Conservation (phyloP, 2,329 filamentous ascomycete species). For the Colletotrichum musicola region DNA sequence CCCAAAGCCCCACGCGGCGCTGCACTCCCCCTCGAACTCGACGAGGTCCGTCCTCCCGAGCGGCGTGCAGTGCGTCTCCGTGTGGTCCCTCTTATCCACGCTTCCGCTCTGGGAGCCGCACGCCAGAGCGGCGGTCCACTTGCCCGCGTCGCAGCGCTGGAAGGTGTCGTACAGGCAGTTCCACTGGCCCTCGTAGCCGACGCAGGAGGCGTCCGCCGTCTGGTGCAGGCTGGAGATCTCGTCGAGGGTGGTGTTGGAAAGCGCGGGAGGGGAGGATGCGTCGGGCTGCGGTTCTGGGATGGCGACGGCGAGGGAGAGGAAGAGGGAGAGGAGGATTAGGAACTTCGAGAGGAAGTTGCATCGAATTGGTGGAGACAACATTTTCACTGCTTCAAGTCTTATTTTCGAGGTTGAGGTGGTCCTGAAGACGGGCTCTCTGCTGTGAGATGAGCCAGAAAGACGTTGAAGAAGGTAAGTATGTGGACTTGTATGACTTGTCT, state of each 20-base stretch:
- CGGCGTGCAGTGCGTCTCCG: constrained; percentile 17
- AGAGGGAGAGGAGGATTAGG: constrained; percentile 8
- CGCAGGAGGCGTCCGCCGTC: constrained; percentile 54
- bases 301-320: constrained; percentile 31
- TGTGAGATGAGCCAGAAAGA: neutral
- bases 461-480: neutral
- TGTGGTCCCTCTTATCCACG: neutral
- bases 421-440: neutral
- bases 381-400: neutral
- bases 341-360: constrained; percentile 8
- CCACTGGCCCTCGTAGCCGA: constrained; percentile 63
- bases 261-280: constrained; percentile 11
- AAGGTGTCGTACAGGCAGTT: constrained; percentile 64
- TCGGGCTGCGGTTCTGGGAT: constrained; percentile 43
- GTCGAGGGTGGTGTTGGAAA: neutral
- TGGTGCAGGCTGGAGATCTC: constrained; percentile 43
- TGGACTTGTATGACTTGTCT: neutral
- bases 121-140: constrained; percentile 54
- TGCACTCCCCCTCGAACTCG: constrained; percentile 31
- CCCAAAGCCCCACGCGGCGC: constrained; percentile 31
- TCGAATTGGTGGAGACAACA: constrained; percentile 10
- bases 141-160: constrained; percentile 63
- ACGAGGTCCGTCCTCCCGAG: constrained; percentile 29
- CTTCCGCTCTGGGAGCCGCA: constrained; percentile 12
- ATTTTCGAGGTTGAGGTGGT: accelerated